phyloP scores from a whole-genome alignment of 2,329 filamentous ascomycete genomes.

The Xylaria sp. region DNA sequence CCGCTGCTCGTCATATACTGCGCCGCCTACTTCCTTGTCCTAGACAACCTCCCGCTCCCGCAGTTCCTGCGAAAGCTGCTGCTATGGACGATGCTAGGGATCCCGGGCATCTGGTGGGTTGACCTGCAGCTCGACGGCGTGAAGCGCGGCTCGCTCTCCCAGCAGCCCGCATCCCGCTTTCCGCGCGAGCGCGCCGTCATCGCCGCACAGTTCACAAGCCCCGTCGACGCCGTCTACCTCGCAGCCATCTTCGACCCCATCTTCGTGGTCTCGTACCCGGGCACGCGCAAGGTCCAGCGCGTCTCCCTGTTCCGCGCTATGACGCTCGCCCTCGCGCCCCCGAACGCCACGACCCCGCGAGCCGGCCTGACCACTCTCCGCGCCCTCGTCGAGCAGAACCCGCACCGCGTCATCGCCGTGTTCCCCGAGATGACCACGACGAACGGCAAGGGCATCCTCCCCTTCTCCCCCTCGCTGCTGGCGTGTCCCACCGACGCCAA shows the following conservation, averaged over 20 bases:
- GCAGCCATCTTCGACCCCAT: conserved; percentile 95
- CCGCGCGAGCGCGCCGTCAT: conserved; percentile 83
- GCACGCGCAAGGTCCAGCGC: conserved; percentile 72
- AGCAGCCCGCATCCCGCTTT: conserved; percentile 73
- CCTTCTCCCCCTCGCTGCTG: conserved; percentile 78
- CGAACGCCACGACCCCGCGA: conserved; percentile 50
- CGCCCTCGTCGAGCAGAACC: conserved; percentile 69
- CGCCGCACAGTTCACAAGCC: conserved; percentile 88
- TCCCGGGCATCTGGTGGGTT: conserved; percentile 97
- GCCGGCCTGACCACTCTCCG: conserved; percentile 62
- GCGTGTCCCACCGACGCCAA: conserved; percentile 68
- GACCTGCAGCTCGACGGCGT: conserved; percentile 98
- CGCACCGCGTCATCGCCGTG: conserved; percentile 77
- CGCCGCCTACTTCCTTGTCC: conserved; percentile 75
- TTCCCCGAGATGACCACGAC: conserved; percentile 96
- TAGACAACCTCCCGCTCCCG: conserved; percentile 78
- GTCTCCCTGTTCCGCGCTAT: conserved; percentile 80
- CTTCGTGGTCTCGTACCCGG: conserved; percentile 85
- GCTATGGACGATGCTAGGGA: conserved; percentile 84
- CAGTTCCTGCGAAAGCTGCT: conserved; percentile 75
- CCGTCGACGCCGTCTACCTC: conserved; percentile 91
- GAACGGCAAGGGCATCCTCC: conserved; percentile 88
- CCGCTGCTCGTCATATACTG: conserved; percentile 75
- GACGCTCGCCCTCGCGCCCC: conserved; percentile 68
- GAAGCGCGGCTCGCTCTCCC: conserved; percentile 83